Evolutionary conservation across 2,329 filamentous ascomycete genomes (phyloP).

Genomic region (Esteya vermicola): DNA sequence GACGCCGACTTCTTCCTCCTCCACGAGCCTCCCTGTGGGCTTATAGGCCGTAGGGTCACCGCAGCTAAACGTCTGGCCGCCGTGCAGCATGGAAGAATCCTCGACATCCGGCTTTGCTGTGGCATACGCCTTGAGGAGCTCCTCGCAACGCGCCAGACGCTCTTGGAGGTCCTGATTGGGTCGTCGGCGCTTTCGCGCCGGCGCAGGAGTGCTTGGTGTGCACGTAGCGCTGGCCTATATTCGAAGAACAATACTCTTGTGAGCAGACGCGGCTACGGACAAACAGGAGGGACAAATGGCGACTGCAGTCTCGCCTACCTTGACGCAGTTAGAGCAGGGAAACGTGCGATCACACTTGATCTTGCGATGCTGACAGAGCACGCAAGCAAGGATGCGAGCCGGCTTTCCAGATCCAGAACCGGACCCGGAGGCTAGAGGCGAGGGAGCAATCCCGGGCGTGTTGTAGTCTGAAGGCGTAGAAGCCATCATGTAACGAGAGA

Average conservation of each 20-base stretch:
- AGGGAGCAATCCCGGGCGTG: no score
- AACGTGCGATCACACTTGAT: conserved; percentile 47
- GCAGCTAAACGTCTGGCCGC: no score
- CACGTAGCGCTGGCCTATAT: conserved; percentile 48
- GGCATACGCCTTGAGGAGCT: conserved; percentile 43
- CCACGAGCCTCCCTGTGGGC: conserved; percentile 36
- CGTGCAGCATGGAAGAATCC: conserved; percentile 10
- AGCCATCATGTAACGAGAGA: no score
- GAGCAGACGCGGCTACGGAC: background rate
- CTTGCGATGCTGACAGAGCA: conserved; percentile 46
- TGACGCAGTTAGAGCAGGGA: conserved; percentile 45
- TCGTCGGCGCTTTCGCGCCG: conserved; percentile 41
- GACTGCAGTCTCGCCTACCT: conserved; percentile 23
- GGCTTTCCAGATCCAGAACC: conserved; percentile 21
- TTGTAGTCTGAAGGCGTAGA: no score
- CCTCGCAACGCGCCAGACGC: conserved; percentile 43
- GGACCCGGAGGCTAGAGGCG: no score
- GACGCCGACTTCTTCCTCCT: conserved; percentile 38
- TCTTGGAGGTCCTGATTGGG: conserved; percentile 50
- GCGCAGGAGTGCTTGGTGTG: conserved; percentile 44
- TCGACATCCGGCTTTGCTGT: conserved; percentile 16
- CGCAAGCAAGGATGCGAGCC: conserved; percentile 35
- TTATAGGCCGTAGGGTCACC: no score
- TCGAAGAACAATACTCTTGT: background rate
- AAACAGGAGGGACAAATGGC: background rate